Evolutionary conservation across 805 yeast genomes (phyloP).

Genomic region (Wickerhamomyces pijperi): DNA sequence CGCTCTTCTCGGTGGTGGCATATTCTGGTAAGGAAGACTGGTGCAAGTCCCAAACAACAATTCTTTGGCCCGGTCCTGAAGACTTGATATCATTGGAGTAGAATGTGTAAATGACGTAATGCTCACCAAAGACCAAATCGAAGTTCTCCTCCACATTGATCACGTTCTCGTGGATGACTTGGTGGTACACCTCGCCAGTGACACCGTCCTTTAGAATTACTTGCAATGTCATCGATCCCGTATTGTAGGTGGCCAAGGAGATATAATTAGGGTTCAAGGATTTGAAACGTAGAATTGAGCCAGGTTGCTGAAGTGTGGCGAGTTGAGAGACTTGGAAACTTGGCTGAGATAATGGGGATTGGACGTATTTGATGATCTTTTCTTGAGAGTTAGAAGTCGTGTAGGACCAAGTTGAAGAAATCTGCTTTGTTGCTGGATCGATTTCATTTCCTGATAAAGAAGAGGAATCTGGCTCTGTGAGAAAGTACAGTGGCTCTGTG

Average conservation of each 20-base stretch:
- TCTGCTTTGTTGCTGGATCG: slow-evolving; percentile 17
- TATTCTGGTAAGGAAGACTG: slow-evolving; percentile 49
- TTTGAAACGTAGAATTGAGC: slow-evolving; percentile 71
- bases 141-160: slow-evolving; percentile 31
- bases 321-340: slow-evolving; percentile 30
- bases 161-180: slow-evolving; percentile 30
- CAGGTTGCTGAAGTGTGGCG: slow-evolving; percentile 28
- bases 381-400: neutral
- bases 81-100: slow-evolving; percentile 24
- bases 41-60: slow-evolving; percentile 70
- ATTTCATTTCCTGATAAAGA: slow-evolving; percentile 15
- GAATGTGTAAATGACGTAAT: slow-evolving; percentile 70
- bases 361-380: neutral
- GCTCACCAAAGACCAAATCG: slow-evolving; percentile 59
- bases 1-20: slow-evolving; percentile 20
- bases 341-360: slow-evolving; percentile 1
- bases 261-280: slow-evolving; percentile 64
- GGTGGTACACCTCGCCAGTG: slow-evolving; percentile 52
- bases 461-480: too few relatives aligned
- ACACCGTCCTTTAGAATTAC: slow-evolving; percentile 54
- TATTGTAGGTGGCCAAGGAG: slow-evolving; percentile 34
- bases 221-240: slow-evolving; percentile 22
- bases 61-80: slow-evolving; percentile 41
- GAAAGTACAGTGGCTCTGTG: too few relatives aligned
- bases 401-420: neutral